Evolutionary conservation across 2,329 filamentous ascomycete genomes (phyloP).

Genomic region (Clarireedia paspali): DNA sequence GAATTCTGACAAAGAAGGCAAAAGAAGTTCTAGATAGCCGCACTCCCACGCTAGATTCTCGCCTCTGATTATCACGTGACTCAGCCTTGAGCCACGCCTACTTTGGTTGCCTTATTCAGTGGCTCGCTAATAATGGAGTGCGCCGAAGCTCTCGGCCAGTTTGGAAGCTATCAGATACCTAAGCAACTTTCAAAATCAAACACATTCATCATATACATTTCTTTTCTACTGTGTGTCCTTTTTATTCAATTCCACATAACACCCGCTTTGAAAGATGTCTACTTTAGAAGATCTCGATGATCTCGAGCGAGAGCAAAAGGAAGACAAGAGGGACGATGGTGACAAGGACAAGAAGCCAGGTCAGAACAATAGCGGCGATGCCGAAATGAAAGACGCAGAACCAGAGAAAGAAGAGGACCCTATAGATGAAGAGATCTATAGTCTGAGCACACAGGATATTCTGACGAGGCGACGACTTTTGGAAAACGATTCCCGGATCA

Average conservation of each 20-base stretch:
- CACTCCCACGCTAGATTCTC: not conserved
- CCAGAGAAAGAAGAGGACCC: constrained; percentile 68
- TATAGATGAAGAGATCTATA: constrained; percentile 88
- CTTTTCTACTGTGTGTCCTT: not conserved
- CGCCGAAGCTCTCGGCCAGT: constrained; percentile 16
- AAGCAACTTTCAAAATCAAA: constrained; percentile 10
- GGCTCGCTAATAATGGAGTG: constrained; percentile 10
- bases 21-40: constrained; percentile 11
- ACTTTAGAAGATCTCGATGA: constrained; percentile 72
- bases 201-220: constrained; percentile 1
- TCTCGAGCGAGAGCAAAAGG: constrained; percentile 62
- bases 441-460: constrained; percentile 90
- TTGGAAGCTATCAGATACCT: constrained; percentile 17
- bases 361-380: constrained; percentile 57
- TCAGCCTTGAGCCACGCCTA: constrained; percentile 8
- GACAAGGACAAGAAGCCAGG: constrained; percentile 47
- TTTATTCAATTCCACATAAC: not conserved
- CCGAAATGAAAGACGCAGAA: constrained; percentile 84
- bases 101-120: constrained; percentile 9
- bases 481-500: constrained; percentile 96
- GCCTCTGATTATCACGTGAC: not conserved
- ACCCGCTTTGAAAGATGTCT: constrained; percentile 47
- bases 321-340: constrained; percentile 50
- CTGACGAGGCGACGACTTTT: constrained; percentile 82
- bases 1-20: not conserved